These are phyloP conservation scores for Stachybotrys echinatus DNA, from an alignment of 2,329 filamentous ascomycete species.

Conservation along the genomic window DNA sequence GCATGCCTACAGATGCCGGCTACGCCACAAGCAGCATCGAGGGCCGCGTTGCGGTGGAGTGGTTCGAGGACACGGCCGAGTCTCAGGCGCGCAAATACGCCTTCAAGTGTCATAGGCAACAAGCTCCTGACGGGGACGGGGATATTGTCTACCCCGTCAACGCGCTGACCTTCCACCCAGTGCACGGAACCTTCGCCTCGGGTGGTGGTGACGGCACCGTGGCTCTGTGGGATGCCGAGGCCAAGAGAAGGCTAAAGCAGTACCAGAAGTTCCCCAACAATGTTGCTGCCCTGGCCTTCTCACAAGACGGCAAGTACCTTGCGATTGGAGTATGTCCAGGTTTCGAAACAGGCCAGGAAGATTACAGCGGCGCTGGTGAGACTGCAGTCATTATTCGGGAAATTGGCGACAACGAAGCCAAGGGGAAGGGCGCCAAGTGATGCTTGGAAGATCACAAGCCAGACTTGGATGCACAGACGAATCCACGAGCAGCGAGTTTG, in stretches of 20 bases:
- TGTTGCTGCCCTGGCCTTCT: constrained; percentile 74
- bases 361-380: constrained; percentile 65
- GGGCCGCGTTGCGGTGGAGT: constrained; percentile 92
- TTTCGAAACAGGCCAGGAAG: constrained; percentile 82
- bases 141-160: constrained; percentile 92
- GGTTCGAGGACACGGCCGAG: constrained; percentile 86
- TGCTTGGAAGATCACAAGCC: not conserved
- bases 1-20: constrained; percentile 94
- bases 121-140: constrained; percentile 53
- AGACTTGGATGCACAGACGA: no score
- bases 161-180: constrained; percentile 79
- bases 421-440: constrained; percentile 72
- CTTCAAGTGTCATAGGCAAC: constrained; percentile 95
- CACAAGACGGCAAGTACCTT: constrained; percentile 68
- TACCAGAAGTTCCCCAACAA: constrained; percentile 81
- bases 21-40: constrained; percentile 93
- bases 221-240: constrained; percentile 87
- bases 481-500: not conserved
- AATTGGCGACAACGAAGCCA: constrained; percentile 81
- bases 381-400: constrained; percentile 78
- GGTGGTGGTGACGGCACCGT: constrained; percentile 88
- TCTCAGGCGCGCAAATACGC: constrained; percentile 93
- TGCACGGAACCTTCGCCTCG: constrained; percentile 79
- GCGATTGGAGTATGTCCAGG: constrained; percentile 80
- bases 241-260: constrained; percentile 83